Conservation (phyloP, 345 rosid genomes). For the Erodium maritimum region DNA sequence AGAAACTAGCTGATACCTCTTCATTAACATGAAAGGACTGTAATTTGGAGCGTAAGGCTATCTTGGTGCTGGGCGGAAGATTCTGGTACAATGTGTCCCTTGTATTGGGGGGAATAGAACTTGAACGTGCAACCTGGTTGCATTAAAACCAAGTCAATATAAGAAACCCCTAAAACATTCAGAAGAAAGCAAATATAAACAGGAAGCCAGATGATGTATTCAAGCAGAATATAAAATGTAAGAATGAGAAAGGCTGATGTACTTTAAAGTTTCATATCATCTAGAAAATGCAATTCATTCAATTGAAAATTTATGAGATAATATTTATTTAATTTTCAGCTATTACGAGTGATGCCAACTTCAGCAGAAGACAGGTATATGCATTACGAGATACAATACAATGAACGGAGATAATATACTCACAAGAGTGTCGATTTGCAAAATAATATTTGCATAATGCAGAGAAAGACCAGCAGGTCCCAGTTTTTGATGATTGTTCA, state of each 20-base stretch:
- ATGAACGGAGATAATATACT: constrained; percentile 19
- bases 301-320: neutral
- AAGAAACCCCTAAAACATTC: constrained; percentile 9
- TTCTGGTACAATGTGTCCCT: constrained; percentile 79
- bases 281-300: too few relatives aligned
- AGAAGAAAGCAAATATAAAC: neutral
- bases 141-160: constrained; percentile 14
- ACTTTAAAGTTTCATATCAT: too few relatives aligned
- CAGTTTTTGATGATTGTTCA: constrained; percentile 41
- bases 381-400: neutral
- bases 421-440: constrained; percentile 93
- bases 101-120: constrained; percentile 72
- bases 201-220: too few relatives aligned
- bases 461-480: constrained; percentile 94
- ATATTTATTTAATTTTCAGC: neutral
- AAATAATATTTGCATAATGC: constrained; percentile 90
- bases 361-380: too few relatives aligned
- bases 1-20: constrained; percentile 27
- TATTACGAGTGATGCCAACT: neutral
- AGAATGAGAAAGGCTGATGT: too few relatives aligned
- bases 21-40: constrained; percentile 44
- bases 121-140: constrained; percentile 60
- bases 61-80: constrained; percentile 64
- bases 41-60: constrained; percentile 54
- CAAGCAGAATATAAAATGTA: too few relatives aligned